Conservation (phyloP, 345 rosid genomes). For the Citrus medica region DNA sequence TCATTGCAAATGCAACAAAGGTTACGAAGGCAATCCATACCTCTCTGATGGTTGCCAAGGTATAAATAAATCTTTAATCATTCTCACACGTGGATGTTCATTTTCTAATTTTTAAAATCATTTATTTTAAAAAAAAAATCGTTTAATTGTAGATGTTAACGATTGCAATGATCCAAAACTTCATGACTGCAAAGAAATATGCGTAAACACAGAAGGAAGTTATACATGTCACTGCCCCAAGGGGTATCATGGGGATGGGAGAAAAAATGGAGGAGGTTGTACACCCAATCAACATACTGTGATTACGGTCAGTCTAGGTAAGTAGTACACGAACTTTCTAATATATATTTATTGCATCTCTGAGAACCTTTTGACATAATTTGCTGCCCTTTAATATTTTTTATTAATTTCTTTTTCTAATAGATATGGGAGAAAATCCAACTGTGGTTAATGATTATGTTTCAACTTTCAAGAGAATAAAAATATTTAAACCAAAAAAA, state of each 20-base stretch:
- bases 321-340: no score
- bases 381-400: no score
- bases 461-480: no score
- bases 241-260: background rate
- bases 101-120: no score
- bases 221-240: background rate
- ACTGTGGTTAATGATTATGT: no score
- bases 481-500: no score
- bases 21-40: conserved; percentile 38
- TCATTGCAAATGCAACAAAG: conserved; percentile 19
- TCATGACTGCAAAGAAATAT: background rate
- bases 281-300: no score
- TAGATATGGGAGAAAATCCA: no score
- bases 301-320: background rate
- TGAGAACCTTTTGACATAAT: no score
- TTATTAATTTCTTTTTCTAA: no score
- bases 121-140: no score
- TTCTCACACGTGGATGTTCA: background rate
- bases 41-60: background rate
- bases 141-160: background rate
- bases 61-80: background rate
- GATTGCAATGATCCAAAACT: fast-evolving
- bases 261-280: background rate
- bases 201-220: background rate
- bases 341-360: no score